A percentile compares a stretch with the other conserved stretches of the same genome.
Evolutionary conservation across 192 early-diverging fungal species (phyloP).

Genomic region (Backusella parvicylindrica): DNA sequence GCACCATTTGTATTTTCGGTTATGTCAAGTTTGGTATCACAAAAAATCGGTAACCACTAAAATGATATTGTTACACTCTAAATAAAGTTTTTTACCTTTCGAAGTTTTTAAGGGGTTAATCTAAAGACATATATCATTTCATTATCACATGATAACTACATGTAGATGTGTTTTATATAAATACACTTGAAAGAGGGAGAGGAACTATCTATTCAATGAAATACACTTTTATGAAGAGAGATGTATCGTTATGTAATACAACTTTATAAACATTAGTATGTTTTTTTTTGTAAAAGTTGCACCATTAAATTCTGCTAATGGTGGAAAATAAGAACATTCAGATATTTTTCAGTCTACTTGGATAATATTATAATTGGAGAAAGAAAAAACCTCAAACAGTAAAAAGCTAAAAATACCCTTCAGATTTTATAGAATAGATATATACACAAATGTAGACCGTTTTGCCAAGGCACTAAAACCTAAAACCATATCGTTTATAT

Average conservation of each 20-base stretch:
- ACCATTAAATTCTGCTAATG: background rate
- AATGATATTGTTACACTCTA: background rate
- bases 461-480: too few species aligned
- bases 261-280: background rate
- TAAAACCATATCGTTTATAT: too few species aligned
- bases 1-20: background rate
- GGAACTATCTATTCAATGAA: background rate
- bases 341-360: too few species aligned
- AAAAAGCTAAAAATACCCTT: too few species aligned
- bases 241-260: background rate
- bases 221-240: background rate
- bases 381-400: too few species aligned
- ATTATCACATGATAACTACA: background rate
- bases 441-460: too few species aligned
- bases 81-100: background rate
- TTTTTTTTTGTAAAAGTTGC: background rate
- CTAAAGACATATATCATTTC: background rate
- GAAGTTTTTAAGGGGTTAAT: background rate
- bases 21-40: background rate
- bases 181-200: background rate
- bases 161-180: background rate
- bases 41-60: background rate
- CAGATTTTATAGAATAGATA: too few species aligned
- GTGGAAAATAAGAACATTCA: background rate
- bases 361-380: too few species aligned